These are phyloP conservation scores for Solanum sejunctum DNA, from an alignment of 257 asterid genomes.

Conservation along the genomic window DNA sequence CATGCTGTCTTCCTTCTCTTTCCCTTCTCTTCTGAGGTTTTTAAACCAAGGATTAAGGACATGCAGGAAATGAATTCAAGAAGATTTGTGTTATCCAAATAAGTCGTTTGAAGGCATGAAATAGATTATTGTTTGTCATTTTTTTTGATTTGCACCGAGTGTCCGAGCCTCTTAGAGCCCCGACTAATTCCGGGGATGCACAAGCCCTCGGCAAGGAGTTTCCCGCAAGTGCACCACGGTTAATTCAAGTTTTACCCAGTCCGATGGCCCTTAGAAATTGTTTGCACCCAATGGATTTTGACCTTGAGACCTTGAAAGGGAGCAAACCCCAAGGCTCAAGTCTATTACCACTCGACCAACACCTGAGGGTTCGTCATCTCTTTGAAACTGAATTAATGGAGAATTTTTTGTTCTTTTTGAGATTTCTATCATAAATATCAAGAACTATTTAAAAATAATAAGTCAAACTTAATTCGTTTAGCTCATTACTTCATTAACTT, in stretches of 20 bases:
- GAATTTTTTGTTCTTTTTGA: background rate
- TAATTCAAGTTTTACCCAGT: too few species aligned
- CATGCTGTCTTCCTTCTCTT: background rate
- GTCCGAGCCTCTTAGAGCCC: too few species aligned
- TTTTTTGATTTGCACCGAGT: too few species aligned
- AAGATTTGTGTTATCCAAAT: background rate
- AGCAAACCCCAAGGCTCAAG: too few species aligned
- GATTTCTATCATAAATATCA: background rate
- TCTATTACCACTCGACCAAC: too few species aligned
- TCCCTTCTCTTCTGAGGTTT: background rate
- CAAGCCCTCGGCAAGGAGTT: too few species aligned
- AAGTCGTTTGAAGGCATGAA: background rate
- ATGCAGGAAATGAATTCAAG: background rate
- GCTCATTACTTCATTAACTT: background rate
- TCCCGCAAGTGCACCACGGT: too few species aligned
- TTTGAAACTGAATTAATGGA: background rate
- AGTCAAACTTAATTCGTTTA: background rate
- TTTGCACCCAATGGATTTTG: too few species aligned
- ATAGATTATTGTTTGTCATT: background rate
- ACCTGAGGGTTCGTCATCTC: background rate
- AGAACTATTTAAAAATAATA: background rate
- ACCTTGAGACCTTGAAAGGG: too few species aligned
- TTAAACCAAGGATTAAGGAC: background rate
- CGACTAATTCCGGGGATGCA: too few species aligned
- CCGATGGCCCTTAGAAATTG: too few species aligned